Evolutionary conservation across 139 green algal genomes (phyloP).

Genomic region (Micromonas commoda): DNA sequence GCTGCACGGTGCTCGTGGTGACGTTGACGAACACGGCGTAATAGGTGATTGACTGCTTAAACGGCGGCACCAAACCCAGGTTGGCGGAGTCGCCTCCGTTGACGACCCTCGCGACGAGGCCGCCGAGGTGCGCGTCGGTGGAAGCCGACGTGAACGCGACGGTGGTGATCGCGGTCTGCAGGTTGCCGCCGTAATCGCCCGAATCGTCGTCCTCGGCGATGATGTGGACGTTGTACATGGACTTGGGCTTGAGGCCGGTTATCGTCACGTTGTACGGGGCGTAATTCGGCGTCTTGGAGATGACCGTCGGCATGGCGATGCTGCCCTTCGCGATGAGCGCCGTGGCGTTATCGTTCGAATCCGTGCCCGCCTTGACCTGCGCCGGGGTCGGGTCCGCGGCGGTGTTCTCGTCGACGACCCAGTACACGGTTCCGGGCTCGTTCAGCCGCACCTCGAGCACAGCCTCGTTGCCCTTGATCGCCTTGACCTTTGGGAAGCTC

Average conservation of each 20-base stretch:
- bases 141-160: neutral
- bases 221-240: conserved; percentile 10
- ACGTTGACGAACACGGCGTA: conserved; percentile 6
- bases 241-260: neutral
- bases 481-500: neutral
- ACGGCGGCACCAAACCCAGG: neutral
- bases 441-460: neutral
- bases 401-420: neutral
- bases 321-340: neutral
- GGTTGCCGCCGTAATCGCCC: neutral
- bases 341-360: neutral
- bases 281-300: neutral
- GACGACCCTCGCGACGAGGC: neutral
- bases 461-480: neutral
- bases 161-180: neutral
- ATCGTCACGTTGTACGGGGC: neutral
- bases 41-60: neutral
- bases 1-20: neutral
- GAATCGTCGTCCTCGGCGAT: neutral
- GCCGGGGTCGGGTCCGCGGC: neutral
- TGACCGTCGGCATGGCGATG: neutral
- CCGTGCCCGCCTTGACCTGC: neutral
- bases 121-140: neutral
- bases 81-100: neutral
- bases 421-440: neutral